phyloP scores from a whole-genome alignment of 768 basidiomycete genomes.

The Trametes maxima region DNA sequence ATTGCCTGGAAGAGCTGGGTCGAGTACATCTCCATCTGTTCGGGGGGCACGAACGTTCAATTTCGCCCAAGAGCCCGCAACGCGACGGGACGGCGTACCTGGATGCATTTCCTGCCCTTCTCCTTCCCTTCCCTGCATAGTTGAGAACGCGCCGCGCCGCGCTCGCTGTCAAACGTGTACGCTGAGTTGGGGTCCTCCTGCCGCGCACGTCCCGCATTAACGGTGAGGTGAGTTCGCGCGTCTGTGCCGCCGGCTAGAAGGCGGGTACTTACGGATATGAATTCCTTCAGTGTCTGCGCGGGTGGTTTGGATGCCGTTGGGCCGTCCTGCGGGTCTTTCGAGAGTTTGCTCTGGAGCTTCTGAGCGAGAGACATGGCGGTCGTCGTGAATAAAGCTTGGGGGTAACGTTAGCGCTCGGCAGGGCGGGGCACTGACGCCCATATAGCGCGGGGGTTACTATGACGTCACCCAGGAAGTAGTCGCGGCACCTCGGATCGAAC shows the following conservation, averaged over 20 bases:
- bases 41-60: background rate
- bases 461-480: constrained; percentile 5
- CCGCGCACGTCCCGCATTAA: background rate
- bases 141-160: constrained; percentile 57
- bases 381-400: background rate
- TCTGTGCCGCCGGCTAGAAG: background rate
- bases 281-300: constrained; percentile 41
- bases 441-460: constrained; percentile 1
- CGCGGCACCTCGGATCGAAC: background rate
- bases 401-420: background rate
- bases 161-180: constrained; percentile 67
- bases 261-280: constrained; percentile 34
- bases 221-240: background rate
- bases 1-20: constrained; percentile 68
- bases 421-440: background rate
- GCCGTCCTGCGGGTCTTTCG: constrained; percentile 13
- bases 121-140: constrained; percentile 53
- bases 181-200: constrained; percentile 51
- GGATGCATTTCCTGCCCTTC: constrained; percentile 54
- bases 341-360: constrained; percentile 28
- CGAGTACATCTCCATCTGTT: constrained; percentile 62
- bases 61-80: background rate
- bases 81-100: constrained; percentile 39
- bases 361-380: constrained; percentile 30
- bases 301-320: constrained; percentile 19